Conservation (phyloP, 2,329 filamentous ascomycete genomes). For the Lachnellula arida region DNA sequence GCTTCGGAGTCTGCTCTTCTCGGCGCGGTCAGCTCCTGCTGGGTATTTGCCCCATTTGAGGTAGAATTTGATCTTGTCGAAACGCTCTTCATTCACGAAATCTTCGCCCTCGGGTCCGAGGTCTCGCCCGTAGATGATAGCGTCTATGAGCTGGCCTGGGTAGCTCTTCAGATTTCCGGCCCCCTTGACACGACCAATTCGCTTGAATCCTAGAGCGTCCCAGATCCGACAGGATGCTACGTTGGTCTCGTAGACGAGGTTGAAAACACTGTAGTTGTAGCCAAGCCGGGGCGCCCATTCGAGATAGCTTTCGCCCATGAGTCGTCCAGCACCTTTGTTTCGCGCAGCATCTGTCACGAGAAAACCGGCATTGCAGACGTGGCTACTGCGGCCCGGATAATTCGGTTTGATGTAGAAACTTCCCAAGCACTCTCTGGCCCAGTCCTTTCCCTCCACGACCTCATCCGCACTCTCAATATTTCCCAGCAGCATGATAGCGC, state of each 20-base stretch:
- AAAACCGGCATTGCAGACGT: slow-evolving; percentile 65
- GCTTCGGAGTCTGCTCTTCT: slow-evolving; percentile 90
- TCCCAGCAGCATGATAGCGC: slow-evolving; percentile 65
- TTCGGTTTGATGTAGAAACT: slow-evolving; percentile 73
- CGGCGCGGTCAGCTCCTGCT: slow-evolving; percentile 84
- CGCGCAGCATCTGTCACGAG: slow-evolving; percentile 51
- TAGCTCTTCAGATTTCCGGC: slow-evolving; percentile 49
- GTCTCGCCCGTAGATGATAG: slow-evolving; percentile 60
- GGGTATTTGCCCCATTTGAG: slow-evolving; percentile 93
- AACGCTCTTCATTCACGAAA: slow-evolving; percentile 88
- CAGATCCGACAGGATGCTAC: slow-evolving; percentile 67
- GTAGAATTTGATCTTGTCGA: slow-evolving; percentile 98
- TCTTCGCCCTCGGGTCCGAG: slow-evolving; percentile 62
- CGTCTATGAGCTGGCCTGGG: slow-evolving; percentile 49
- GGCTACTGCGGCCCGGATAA: slow-evolving; percentile 68
- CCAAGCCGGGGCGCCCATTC: slow-evolving; percentile 56
- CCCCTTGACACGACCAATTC: slow-evolving; percentile 60
- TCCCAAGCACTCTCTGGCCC: slow-evolving; percentile 62
- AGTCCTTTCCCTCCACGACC: slow-evolving; percentile 49
- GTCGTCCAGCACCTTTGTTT: slow-evolving; percentile 50
- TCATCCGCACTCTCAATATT: slow-evolving; percentile 51
- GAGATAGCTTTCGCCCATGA: slow-evolving; percentile 53
- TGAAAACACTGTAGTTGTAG: slow-evolving; percentile 71
- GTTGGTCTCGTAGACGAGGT: slow-evolving; percentile 71
- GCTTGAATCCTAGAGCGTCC: slow-evolving; percentile 70